Evolutionary conservation across 1,284 basidiomycete genomes (phyloP).

Genomic region (Leccinum pachyderme): DNA sequence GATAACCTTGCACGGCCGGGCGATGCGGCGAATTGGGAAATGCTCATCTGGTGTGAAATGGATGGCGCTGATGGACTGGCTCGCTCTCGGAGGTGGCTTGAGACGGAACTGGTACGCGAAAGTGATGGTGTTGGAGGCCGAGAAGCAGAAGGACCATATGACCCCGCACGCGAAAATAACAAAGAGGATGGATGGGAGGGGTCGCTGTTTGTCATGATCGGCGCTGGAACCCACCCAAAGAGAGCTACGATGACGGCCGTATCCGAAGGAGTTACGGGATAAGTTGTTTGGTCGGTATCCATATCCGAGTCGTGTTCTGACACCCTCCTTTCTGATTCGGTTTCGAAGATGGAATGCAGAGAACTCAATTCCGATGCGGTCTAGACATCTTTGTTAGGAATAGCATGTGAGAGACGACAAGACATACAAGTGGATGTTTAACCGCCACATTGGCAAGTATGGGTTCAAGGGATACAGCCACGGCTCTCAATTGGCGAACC

Average conservation of each 20-base stretch:
- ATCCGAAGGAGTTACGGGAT: slow-evolving; percentile 38
- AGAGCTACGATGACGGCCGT: slow-evolving; percentile 58
- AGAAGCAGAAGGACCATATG: slow-evolving; percentile 36
- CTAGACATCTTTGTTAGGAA: slow-evolving; percentile 30
- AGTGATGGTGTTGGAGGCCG: slow-evolving; percentile 39
- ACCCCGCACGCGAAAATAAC: slow-evolving; percentile 36
- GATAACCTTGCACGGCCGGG: slow-evolving; percentile 22
- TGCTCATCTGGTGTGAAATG: slow-evolving; percentile 18
- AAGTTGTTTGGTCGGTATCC: slow-evolving; percentile 10
- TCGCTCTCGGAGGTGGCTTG: slow-evolving; percentile 20
- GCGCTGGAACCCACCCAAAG: slow-evolving; percentile 67
- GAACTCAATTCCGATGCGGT: slow-evolving; percentile 45
- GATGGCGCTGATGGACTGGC: slow-evolving; percentile 15
- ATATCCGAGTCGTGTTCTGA: slow-evolving; percentile 9
- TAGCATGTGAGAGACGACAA: neutral
- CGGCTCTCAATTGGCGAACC: slow-evolving; percentile 56
- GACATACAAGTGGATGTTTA: slow-evolving; percentile 68
- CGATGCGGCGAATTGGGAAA: slow-evolving; percentile 19
- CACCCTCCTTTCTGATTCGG: slow-evolving; percentile 8
- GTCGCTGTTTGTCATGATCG: slow-evolving; percentile 37
- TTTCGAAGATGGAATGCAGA: slow-evolving; percentile 39
- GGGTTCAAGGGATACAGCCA: slow-evolving; percentile 52
- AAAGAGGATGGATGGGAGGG: slow-evolving; percentile 38
- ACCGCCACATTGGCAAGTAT: slow-evolving; percentile 53
- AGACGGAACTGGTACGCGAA: slow-evolving; percentile 49